Conservation (phyloP, 768 basidiomycete genomes). For the Xerocomellus dryophilus region DNA sequence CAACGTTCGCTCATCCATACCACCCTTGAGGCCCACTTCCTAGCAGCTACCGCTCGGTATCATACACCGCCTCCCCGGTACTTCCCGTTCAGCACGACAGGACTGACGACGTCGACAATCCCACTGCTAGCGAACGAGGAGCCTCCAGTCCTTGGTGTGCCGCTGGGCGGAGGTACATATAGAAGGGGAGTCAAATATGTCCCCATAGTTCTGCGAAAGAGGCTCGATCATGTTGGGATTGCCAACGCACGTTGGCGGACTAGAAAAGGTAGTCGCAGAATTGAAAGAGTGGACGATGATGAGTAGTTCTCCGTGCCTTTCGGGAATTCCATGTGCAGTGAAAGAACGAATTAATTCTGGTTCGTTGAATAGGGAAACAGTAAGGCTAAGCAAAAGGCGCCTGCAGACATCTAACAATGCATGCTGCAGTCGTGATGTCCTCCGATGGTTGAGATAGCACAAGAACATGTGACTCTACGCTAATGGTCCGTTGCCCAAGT, state of each 20-base stretch:
- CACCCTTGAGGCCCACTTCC: conserved; percentile 63
- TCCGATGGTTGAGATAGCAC: neutral
- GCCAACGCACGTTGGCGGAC: conserved; percentile 77
- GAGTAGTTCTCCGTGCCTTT: neutral
- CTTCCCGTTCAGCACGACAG: conserved; percentile 36
- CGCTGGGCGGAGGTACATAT: conserved; percentile 69
- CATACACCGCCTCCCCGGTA: conserved; percentile 42
- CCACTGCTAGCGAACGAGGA: conserved; percentile 14
- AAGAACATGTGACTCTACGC: conserved; percentile 15
- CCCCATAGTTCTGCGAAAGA: conserved; percentile 58
- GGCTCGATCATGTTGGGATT: conserved; percentile 67
- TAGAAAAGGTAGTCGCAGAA: conserved; percentile 56
- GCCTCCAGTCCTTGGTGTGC: conserved; percentile 44
- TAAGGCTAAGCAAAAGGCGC: conserved; percentile 18
- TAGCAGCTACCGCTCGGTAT: conserved; percentile 50
- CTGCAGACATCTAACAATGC: conserved; percentile 8
- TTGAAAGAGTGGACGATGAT: conserved; percentile 31
- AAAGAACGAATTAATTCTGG: conserved; percentile 13
- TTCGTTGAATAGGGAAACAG: conserved; percentile 4
- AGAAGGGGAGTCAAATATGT: conserved; percentile 61
- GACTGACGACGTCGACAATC: conserved; percentile 18
- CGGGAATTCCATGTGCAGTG: neutral
- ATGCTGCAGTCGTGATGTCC: conserved; percentile 3
- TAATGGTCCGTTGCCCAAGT: conserved; percentile 51
- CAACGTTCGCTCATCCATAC: conserved; percentile 63